Conservation (phyloP, 2,329 filamentous ascomycete genomes). For the Blastomyces gilchristii region DNA sequence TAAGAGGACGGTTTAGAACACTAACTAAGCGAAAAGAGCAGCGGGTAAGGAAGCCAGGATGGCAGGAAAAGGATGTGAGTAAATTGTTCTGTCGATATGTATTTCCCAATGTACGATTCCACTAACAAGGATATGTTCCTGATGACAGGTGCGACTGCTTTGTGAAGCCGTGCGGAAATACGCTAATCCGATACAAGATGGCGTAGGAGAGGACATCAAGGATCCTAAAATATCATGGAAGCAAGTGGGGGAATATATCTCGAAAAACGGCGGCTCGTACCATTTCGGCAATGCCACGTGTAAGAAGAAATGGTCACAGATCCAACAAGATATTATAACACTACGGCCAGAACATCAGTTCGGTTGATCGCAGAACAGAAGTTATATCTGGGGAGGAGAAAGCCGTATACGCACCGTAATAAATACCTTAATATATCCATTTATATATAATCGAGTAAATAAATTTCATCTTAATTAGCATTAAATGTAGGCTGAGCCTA, state of each 20-base stretch:
- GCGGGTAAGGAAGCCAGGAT: slow-evolving; percentile 37
- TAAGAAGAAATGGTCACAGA: slow-evolving; percentile 51
- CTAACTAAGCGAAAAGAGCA: slow-evolving; percentile 38
- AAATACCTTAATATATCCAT: background rate
- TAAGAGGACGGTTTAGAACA: slow-evolving; percentile 38
- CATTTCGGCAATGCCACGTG: slow-evolving; percentile 52
- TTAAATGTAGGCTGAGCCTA: background rate
- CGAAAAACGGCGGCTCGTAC: slow-evolving; percentile 45
- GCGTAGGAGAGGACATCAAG: slow-evolving; percentile 11
- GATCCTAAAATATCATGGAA: slow-evolving; percentile 48
- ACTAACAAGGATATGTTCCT: slow-evolving; percentile 5
- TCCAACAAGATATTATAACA: slow-evolving; percentile 22
- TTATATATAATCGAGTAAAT: background rate
- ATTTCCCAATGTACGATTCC: background rate
- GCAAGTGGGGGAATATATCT: slow-evolving; percentile 46
- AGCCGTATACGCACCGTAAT: background rate
- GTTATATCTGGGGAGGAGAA: background rate
- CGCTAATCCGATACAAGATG: slow-evolving; percentile 14
- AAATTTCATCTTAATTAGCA: background rate
- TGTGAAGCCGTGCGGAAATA: slow-evolving; percentile 29
- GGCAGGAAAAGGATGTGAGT: slow-evolving; percentile 37
- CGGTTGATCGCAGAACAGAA: background rate
- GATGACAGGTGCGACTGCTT: slow-evolving; percentile 30
- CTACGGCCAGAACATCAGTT: slow-evolving; percentile 10
- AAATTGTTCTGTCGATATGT: background rate